Base-by-base conservation (phyloP, 129 eudicot genomes). In the Helichrysum umbraculigerum region DNA sequence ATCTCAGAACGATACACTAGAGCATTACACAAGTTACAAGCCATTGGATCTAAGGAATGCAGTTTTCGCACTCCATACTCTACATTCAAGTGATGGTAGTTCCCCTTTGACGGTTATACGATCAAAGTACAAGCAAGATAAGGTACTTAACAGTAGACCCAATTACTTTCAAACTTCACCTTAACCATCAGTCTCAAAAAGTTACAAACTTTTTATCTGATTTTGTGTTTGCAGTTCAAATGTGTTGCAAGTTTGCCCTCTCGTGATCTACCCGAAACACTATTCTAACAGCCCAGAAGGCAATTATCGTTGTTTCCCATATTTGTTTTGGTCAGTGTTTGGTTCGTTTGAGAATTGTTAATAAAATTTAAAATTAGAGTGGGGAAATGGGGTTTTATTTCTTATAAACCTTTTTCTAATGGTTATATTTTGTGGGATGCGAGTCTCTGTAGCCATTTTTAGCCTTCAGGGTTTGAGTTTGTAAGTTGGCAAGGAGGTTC, bases 111-210 rank as follows among this genome's bases (percentile, higher is more conserved):
- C 71, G 16, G 97, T 87, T 22, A 83, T 91, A 71, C 83, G 86
- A n/a, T 86, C 85, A 44, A 91, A 88, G 81, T 91, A 91, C 84
- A 72, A 41, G 59, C 89, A 88, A 79, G 84, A 85, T n/a, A 83
- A 91, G 97, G 93, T 88, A 84, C 70, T 19, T 66, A 83, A 63
- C 68, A 37, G 33, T 1, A 39, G 0, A 75, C 65, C 29, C 57
- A 44, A 52, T 28, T 35, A 50, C 20, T 56, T 74, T 20, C 29
- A 21, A 32, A 25, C 54, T 52, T 51, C 11, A 12, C 2, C 10
- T 57, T 60, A 7, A 56, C 34, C 17, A 60, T n/a, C 9, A 11
- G 59, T 33, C 54, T 76, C 68, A 42, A 34, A 42, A 76, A 3
- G 59, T 14, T 76, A 8, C 63, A 12, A 71, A 25, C 35, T 60